These are phyloP conservation scores for Gnaphalium uliginosum DNA, from an alignment of 129 eudicot genomes.

Conservation along the genomic window DNA sequence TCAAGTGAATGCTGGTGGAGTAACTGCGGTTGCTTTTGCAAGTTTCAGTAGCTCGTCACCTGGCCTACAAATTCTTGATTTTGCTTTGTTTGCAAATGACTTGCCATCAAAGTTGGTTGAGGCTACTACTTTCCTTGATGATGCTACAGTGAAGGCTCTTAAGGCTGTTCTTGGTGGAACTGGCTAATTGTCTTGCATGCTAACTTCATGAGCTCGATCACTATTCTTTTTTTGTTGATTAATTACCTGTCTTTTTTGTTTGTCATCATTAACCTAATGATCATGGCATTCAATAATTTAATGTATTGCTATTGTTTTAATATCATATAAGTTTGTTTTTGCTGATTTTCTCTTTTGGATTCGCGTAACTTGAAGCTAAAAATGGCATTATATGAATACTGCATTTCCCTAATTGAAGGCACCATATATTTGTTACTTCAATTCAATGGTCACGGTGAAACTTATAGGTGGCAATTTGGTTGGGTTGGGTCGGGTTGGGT, in stretches of 20 bases:
- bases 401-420: background rate
- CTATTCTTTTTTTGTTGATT: constrained; percentile 28
- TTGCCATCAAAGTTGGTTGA: constrained; percentile 53
- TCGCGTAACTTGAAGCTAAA: background rate
- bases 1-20: constrained; percentile 66
- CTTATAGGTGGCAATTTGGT: background rate
- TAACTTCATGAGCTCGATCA: background rate
- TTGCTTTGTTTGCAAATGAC: constrained; percentile 61
- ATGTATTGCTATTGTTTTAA: background rate
- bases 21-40: constrained; percentile 54
- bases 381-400: background rate
- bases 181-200: constrained; percentile 24
- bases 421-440: background rate
- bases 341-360: background rate
- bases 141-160: constrained; percentile 61
- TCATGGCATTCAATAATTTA: constrained; percentile 6
- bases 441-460: background rate
- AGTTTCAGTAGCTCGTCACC: constrained; percentile 74
- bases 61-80: constrained; percentile 70
- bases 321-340: constrained; percentile 1
- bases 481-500: background rate
- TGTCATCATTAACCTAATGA: constrained; percentile 20
- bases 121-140: constrained; percentile 67
- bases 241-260: constrained; percentile 9
- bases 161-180: constrained; percentile 86